Evolutionary conservation across 306 rosid species (phyloP).

Genomic region (Quercus suber): DNA sequence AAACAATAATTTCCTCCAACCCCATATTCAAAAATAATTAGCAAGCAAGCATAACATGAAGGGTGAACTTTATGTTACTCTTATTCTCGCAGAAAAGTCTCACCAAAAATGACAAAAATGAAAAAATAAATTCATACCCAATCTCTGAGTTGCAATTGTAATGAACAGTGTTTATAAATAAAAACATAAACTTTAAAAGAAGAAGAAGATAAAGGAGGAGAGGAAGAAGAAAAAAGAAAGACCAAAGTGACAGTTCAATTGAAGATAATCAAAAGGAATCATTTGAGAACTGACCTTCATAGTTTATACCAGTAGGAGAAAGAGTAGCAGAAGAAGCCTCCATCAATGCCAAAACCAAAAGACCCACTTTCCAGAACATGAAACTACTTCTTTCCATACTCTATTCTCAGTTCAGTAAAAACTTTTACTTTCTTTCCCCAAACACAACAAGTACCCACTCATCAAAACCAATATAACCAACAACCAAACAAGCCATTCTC

Average conservation of each 20-base stretch:
- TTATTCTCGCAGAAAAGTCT: neutral
- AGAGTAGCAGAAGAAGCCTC: slow-evolving; percentile 72
- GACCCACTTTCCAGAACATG: slow-evolving; percentile 47
- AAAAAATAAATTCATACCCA: neutral
- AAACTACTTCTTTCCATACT: slow-evolving; percentile 41
- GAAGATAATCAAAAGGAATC: neutral
- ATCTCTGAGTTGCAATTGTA: neutral
- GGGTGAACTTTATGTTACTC: too few relatives aligned
- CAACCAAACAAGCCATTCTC: slow-evolving; percentile 39
- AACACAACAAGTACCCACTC: slow-evolving; percentile 18
- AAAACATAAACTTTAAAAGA: neutral
- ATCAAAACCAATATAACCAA: slow-evolving; percentile 41
- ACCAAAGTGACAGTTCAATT: neutral
- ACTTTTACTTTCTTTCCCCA: slow-evolving; percentile 20
- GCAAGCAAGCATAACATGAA: neutral
- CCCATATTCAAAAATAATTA: neutral
- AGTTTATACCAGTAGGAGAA: slow-evolving; percentile 95
- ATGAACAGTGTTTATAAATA: neutral
- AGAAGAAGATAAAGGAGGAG: slow-evolving; percentile 2
- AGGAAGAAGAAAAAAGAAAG: neutral
- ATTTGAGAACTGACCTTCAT: slow-evolving; percentile 62
- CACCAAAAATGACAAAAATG: neutral
- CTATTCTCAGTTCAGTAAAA: slow-evolving; percentile 23
- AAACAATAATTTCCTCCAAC: neutral
- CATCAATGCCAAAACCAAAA: slow-evolving; percentile 48